These are phyloP conservation scores for Trametes versicolor DNA, from an alignment of 1,284 basidiomycete species.

Conservation along the genomic window DNA sequence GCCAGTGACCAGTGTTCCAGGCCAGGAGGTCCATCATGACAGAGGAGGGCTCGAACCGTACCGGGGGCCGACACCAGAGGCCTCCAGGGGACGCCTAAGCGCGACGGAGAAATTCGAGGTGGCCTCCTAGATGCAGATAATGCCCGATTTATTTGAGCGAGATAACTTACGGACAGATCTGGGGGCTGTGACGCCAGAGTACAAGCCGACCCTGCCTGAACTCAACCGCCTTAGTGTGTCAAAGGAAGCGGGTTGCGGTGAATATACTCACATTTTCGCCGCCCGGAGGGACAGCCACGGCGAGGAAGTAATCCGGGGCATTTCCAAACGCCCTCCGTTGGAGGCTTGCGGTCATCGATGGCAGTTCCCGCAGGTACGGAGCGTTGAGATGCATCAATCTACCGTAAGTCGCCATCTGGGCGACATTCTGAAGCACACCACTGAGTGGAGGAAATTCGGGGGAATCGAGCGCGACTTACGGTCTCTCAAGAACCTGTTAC, in stretches of 20 bases:
- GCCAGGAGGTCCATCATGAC: slow-evolving; percentile 10
- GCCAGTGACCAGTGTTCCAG: slow-evolving; percentile 7
- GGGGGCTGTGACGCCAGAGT: background rate
- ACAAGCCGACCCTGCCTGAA: background rate
- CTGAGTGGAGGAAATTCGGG: slow-evolving; percentile 33
- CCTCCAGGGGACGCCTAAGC: background rate
- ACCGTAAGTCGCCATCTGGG: background rate
- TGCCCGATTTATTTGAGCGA: slow-evolving; percentile 4
- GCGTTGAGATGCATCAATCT: background rate
- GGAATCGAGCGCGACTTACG: slow-evolving; percentile 26
- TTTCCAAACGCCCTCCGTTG: background rate
- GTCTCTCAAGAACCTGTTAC: slow-evolving; percentile 12
- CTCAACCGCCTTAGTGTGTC: background rate
- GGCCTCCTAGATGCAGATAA: background rate
- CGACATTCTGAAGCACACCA: slow-evolving; percentile 1
- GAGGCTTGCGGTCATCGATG: slow-evolving; percentile 11
- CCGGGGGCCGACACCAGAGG: slow-evolving; percentile 8
- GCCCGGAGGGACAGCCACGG: background rate
- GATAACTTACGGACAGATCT: slow-evolving; percentile 11
- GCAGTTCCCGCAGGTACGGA: slow-evolving; percentile 17
- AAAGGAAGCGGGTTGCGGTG: background rate
- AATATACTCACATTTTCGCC: background rate
- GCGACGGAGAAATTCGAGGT: slow-evolving; percentile 16
- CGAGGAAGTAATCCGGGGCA: background rate
- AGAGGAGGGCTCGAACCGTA: slow-evolving; percentile 1